Base-by-base conservation (phyloP, 2,329 filamentous ascomycete species). In the Penicillium crustosum region DNA sequence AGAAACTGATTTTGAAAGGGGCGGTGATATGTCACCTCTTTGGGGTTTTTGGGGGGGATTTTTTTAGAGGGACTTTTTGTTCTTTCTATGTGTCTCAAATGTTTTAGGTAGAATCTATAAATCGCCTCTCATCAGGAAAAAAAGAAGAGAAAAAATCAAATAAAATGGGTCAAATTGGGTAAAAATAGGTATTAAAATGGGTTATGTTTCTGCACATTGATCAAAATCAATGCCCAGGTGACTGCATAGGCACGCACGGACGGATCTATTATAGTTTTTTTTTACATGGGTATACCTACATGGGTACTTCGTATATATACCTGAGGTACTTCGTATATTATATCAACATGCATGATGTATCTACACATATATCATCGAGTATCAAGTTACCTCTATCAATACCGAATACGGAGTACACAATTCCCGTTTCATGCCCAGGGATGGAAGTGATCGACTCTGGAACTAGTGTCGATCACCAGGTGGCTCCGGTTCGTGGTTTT, bases 391-490 rank as follows among this genome's bases (percentile, higher is more conserved):
- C n/a, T 23, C 25, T n/a, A 27, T 10, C 5, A n/a, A 21, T 33
- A 31, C 29, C 7, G 15, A 23, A 17, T 23, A 33, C 31, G 31
- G 31, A 25, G 23, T 44, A 33, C 29, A 15, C 29, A 25, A 25
- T 8, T 36, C 15, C 19, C 25, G 45, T 35, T 49, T 49, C 45
- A 49, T 25, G 3, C 9, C 36, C 10, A 39, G 4, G 36, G 12
- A 12, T 35, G 10, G 45, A 49, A 35, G 21, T 57, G 64, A 67
- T 66, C 61, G 59, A 50, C 62, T 57, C 48, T 38, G 47, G 54
- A 35, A 57, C 59, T 66, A 65, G 59, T 59, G 66, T 54, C 60
- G 63, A 67, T 68, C 65, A 56, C 48, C 60, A n/a, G 36, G 27
- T 36, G 51, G 55, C 48, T 60, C 60, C 48, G 8, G 25, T 59